Percentiles rank a stretch among this genome's conserved stretches.
phyloP scores from a whole-genome alignment of 2,329 filamentous ascomycete species.

The Ophiocordyceps sinensis region DNA sequence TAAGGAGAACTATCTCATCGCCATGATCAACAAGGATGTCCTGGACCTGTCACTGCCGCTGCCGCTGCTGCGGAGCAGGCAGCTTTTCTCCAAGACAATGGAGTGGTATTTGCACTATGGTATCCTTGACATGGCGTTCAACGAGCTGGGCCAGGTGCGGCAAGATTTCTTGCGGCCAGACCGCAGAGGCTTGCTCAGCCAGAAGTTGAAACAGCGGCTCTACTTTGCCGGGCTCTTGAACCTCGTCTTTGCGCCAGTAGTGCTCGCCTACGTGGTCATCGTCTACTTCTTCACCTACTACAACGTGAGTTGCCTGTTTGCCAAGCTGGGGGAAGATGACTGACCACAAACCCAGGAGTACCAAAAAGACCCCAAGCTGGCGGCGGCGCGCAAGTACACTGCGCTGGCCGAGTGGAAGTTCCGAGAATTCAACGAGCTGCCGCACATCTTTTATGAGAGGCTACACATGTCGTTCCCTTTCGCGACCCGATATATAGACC shows the following conservation, averaged over 20 bases:
- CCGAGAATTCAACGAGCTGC: slow-evolving; percentile 92
- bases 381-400: slow-evolving; percentile 73
- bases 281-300: slow-evolving; percentile 94
- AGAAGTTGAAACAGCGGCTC: slow-evolving; percentile 64
- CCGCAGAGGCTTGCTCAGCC: slow-evolving; percentile 63
- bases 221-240: slow-evolving; percentile 76
- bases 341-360: slow-evolving; percentile 50
- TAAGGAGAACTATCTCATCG: slow-evolving; percentile 92
- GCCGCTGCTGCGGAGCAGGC: slow-evolving; percentile 65
- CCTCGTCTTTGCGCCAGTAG: slow-evolving; percentile 71
- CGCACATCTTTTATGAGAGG: slow-evolving; percentile 79
- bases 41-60: slow-evolving; percentile 75
- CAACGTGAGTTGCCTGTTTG: slow-evolving; percentile 42
- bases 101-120: slow-evolving; percentile 87
- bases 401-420: slow-evolving; percentile 96
- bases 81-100: slow-evolving; percentile 77
- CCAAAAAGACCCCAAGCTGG: slow-evolving; percentile 80
- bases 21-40: slow-evolving; percentile 93
- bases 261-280: slow-evolving; percentile 73
- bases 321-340: neutral
- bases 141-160: slow-evolving; percentile 73
- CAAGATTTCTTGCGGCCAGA: slow-evolving; percentile 75
- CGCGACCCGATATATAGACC: slow-evolving; percentile 81
- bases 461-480: slow-evolving; percentile 92
- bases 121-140: slow-evolving; percentile 88